Evolutionary conservation across 2,329 filamentous ascomycete species (phyloP), one percentile per base, ranked within the genome.

Genomic region (Mycosphaerella sp.): DNA sequence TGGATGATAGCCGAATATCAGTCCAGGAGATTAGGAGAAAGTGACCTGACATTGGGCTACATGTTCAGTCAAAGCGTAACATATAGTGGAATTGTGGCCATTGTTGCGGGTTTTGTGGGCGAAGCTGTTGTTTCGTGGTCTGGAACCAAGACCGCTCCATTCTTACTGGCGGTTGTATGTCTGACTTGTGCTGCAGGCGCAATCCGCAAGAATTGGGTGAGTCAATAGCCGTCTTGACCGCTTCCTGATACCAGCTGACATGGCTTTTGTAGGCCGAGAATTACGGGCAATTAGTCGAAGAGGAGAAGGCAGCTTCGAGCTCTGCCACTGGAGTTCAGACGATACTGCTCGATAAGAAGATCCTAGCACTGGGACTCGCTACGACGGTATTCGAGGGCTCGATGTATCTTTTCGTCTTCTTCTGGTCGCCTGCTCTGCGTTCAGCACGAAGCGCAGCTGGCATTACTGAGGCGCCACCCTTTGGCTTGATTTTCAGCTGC

Each of bases 401-500:
- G 29, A 80, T 83, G 72, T 83, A 83, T 62, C 72, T 84, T 9
- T 83, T 83, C 62, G 78, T 84, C 53, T 83, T 82, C 66, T 82
- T 81, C 70, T 83, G 80, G 76, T 78, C 79, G 0, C 76, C 79
- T 1, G 76, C 79, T 2, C 68, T 84, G n/a, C 76, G 53, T 34
- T 54, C 55, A 11, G 48, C 55, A 39, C 42, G 60, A 58, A 41
- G 41, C 6, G 6, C 40, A 1, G 23, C 36, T 12, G 52, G 38
- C 11, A 48, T 51, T 17, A 45, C 31, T 36, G 50, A 44, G 5
- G 29, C 53, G 12, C 64, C 71, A 8, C 70, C 71, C 0, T 76
- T 79, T 38, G 78, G 79, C 6, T 72, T 80, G 48, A 77, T 80
- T 43, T 82, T 82, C 56, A 76, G 77, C 42, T 74, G 74, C 40